Percentiles rank a stretch among this genome's conserved stretches.
Conservation (phyloP, 768 basidiomycete genomes). For the Amylocystis lapponica region DNA sequence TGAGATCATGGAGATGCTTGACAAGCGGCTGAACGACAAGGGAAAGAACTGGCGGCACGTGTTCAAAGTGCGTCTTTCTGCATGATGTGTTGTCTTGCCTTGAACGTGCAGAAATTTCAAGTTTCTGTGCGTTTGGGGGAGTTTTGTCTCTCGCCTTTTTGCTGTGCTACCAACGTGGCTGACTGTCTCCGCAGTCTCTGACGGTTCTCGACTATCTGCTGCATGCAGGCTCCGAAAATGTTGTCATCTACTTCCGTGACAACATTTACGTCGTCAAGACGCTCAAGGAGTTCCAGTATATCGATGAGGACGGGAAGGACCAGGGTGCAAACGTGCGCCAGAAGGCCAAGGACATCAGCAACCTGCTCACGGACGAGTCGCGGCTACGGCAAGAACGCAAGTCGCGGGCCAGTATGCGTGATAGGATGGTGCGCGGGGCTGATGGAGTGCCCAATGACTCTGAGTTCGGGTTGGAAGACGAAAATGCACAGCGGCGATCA, state of each 20-base stretch:
- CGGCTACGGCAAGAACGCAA: conserved; percentile 84
- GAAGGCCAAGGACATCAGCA: conserved; percentile 98
- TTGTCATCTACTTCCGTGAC: conserved; percentile 96
- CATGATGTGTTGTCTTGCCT: too few species aligned
- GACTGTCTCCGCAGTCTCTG: conserved; percentile 55
- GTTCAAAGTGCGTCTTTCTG: conserved; percentile 80
- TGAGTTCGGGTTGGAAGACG: conserved; percentile 32
- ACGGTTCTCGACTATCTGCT: conserved; percentile 94
- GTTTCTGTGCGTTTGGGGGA: too few species aligned
- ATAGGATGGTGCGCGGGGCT: conserved; percentile 79
- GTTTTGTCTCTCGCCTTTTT: background rate
- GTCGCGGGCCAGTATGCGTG: conserved; percentile 84
- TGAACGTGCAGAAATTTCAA: background rate
- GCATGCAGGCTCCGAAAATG: conserved; percentile 96
- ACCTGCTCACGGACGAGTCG: conserved; percentile 79
- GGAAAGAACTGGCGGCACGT: conserved; percentile 99
- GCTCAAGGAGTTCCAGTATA: conserved; percentile 94
- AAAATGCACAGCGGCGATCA: conserved; percentile 37
- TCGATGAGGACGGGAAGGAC: conserved; percentile 94
- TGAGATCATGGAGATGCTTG: conserved; percentile 99
- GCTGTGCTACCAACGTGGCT: background rate
- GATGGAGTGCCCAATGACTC: conserved; percentile 31
- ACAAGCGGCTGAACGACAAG: conserved; percentile 97
- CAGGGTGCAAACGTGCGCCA: conserved; percentile 97
- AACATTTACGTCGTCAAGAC: conserved; percentile 98